Percentiles rank a stretch among this genome's conserved stretches.
Conservation (phyloP, 2,329 filamentous ascomycete species). For the Tolypocladium paradoxum region DNA sequence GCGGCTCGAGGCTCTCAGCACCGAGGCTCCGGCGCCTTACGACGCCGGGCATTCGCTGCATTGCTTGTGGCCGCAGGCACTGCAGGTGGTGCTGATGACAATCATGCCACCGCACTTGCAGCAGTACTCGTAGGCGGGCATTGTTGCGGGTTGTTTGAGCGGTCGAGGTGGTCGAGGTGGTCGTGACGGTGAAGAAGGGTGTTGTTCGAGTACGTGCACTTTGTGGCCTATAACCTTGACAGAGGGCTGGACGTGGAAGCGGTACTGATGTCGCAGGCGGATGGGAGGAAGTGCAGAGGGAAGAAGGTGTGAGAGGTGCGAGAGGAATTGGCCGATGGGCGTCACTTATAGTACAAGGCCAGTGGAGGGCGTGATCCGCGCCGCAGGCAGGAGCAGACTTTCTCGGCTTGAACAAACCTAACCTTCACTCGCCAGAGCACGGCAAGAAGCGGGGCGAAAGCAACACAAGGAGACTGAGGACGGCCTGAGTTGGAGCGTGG, state of each 20-base stretch:
- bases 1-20: neutral
- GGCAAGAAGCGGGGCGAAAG: neutral
- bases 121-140: constrained; percentile 41
- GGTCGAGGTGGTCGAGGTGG: neutral
- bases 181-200: neutral
- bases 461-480: neutral
- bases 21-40: constrained; percentile 9
- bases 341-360: neutral
- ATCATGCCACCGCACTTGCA: constrained; percentile 45
- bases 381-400: neutral
- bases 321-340: neutral
- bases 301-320: neutral
- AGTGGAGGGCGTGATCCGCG: neutral
- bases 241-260: neutral
- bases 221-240: neutral
- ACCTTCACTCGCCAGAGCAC: neutral
- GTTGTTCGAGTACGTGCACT: neutral
- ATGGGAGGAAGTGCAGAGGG: neutral
- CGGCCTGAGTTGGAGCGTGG: neutral
- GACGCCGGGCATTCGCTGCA: constrained; percentile 33
- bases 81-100: constrained; percentile 45
- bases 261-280: neutral
- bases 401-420: neutral
- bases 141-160: constrained; percentile 13
- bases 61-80: constrained; percentile 37